Evolutionary conservation across 306 rosid genomes (phyloP).

Genomic region (Rosa lucieae): DNA sequence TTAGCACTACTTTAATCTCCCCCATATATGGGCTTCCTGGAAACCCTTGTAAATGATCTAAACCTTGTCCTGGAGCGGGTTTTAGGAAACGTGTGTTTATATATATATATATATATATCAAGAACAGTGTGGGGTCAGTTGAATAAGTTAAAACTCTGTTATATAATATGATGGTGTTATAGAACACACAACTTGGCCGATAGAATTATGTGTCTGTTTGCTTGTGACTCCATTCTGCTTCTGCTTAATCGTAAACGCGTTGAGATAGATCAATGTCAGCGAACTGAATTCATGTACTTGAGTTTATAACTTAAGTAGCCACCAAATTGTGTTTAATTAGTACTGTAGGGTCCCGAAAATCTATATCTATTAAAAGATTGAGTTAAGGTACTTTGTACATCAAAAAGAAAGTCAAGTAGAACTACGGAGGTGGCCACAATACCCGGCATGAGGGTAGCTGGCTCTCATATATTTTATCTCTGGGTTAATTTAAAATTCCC

Average conservation of each 20-base stretch:
- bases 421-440: neutral
- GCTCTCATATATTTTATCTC: neutral
- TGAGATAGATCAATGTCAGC: neutral
- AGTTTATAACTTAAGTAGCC: neutral
- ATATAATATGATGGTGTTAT: neutral
- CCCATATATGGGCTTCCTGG: conserved; percentile 1
- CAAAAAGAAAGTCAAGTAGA: no score
- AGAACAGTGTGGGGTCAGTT: neutral
- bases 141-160: neutral
- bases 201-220: neutral
- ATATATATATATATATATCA: neutral
- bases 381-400: no score
- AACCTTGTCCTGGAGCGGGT: neutral
- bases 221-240: neutral
- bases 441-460: neutral
- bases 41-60: neutral
- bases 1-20: neutral
- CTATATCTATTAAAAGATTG: neutral
- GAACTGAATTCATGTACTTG: neutral
- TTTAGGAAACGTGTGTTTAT: neutral
- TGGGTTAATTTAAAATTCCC: no score
- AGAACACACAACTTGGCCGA: no score
- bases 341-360: neutral
- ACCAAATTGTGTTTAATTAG: neutral
- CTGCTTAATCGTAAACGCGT: neutral